phyloP scores from a whole-genome alignment of 2,329 filamentous ascomycete species.

The Metarhizium humberi region DNA sequence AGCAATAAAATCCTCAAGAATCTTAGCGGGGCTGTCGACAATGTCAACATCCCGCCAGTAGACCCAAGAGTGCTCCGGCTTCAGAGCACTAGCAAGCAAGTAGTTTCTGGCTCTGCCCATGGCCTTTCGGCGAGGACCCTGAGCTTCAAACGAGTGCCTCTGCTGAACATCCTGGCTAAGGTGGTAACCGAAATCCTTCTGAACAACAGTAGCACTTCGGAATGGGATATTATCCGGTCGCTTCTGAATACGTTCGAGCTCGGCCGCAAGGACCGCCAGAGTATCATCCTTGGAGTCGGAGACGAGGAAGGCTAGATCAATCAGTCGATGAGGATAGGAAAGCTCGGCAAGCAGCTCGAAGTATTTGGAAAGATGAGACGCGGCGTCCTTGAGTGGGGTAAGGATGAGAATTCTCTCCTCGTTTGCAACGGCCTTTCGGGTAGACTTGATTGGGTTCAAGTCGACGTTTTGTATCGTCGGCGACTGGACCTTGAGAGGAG shows the following conservation, averaged over 20 bases:
- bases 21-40: slow-evolving; percentile 74
- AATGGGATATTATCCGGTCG: slow-evolving; percentile 74
- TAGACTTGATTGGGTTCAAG: slow-evolving; percentile 78
- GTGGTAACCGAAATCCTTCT: slow-evolving; percentile 80
- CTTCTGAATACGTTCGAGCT: slow-evolving; percentile 81
- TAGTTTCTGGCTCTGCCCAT: slow-evolving; percentile 92
- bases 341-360: slow-evolving; percentile 87
- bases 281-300: slow-evolving; percentile 90
- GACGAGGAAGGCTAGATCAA: slow-evolving; percentile 91
- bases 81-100: slow-evolving; percentile 71
- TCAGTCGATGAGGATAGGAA: slow-evolving; percentile 89
- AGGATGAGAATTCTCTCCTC: slow-evolving; percentile 84
- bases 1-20: slow-evolving; percentile 90
- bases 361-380: slow-evolving; percentile 73
- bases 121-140: slow-evolving; percentile 80
- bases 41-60: slow-evolving; percentile 99
- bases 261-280: slow-evolving; percentile 71
- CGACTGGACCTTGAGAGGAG: slow-evolving; percentile 75
- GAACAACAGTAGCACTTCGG: slow-evolving; percentile 71
- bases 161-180: slow-evolving; percentile 74
- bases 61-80: slow-evolving; percentile 94
- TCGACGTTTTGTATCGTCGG: slow-evolving; percentile 70
- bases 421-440: slow-evolving; percentile 66
- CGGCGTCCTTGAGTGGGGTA: slow-evolving; percentile 86
- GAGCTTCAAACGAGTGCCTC: slow-evolving; percentile 76